Evolutionary conservation across 257 asterid genomes (phyloP).

Genomic region (Parsonsia alboflavescens): DNA sequence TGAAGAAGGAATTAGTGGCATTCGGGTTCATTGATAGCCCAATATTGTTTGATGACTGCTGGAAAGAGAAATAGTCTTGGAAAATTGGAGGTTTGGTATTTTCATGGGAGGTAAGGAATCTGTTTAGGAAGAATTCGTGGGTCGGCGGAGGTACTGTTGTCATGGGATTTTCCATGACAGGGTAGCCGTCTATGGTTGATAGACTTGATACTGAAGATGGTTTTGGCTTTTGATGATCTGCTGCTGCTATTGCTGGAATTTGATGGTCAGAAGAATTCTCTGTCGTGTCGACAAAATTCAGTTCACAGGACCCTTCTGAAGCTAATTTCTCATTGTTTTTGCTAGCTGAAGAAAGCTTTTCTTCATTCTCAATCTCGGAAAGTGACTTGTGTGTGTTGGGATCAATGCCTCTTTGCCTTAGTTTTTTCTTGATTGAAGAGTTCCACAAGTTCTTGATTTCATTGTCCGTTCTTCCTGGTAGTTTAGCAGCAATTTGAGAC

Average conservation of each 20-base stretch:
- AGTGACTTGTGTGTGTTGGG: conserved; percentile 81
- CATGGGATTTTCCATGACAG: conserved; percentile 19
- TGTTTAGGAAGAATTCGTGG: conserved; percentile 67
- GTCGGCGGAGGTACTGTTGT: conserved; percentile 19
- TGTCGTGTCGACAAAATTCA: conserved; percentile 34
- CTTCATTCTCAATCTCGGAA: conserved; percentile 43
- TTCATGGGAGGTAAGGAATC: conserved; percentile 45
- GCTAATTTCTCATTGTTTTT: conserved; percentile 35
- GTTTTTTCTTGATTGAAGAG: conserved; percentile 87
- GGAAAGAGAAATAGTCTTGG: conserved; percentile 45
- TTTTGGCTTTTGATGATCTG: conserved; percentile 16
- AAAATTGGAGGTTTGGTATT: conserved; percentile 32
- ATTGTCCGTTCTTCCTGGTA: conserved; percentile 91
- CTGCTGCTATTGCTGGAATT: conserved; percentile 15
- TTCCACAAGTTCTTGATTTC: conserved; percentile 93
- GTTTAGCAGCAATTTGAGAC: conserved; percentile 86
- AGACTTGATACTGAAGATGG: conserved; percentile 8
- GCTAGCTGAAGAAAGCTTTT: conserved; percentile 21
- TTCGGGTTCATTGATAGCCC: conserved; percentile 39
- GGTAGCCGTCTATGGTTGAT: conserved; percentile 24
- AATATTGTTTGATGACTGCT: conserved; percentile 32
- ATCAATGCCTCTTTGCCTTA: conserved; percentile 75
- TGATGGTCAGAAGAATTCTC: conserved; percentile 25
- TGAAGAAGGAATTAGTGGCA: conserved; percentile 30
- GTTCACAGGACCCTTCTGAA: conserved; percentile 49